These are phyloP conservation scores for Obelidium mucronatum DNA, from an alignment of 192 early-diverging fungal genomes.

Conservation along the genomic window DNA sequence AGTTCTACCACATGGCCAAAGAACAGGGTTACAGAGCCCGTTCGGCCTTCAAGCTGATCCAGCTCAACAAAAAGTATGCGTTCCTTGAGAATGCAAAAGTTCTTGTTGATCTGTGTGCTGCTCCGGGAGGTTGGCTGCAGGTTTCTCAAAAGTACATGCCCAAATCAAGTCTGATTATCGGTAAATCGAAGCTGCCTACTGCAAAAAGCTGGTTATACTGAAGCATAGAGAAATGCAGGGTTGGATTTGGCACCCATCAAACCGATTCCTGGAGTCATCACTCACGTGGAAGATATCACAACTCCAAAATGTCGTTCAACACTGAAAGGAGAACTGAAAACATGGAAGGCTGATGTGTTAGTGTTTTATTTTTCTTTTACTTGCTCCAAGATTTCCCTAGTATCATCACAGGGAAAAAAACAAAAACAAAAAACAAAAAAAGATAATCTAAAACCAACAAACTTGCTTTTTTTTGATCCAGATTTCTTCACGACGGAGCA, in stretches of 20 bases:
- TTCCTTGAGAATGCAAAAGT: constrained; percentile 89
- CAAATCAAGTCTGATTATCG: constrained; percentile 90
- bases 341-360: constrained; percentile 98
- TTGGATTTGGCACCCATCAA: constrained; percentile 97
- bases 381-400: constrained; percentile 7
- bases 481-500: constrained; percentile 97
- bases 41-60: constrained; percentile 99
- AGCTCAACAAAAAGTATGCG: constrained; percentile 99
- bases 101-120: constrained; percentile 97
- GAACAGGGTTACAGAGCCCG: constrained; percentile 99
- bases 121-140: constrained; percentile 98
- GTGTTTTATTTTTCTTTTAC: constrained; percentile 10
- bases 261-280: constrained; percentile 94
- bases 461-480: constrained; percentile 28
- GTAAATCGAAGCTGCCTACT: constrained; percentile 31
- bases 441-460: background rate
- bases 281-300: constrained; percentile 96
- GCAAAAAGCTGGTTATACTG: background rate
- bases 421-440: too few species aligned
- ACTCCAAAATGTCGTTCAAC: constrained; percentile 90
- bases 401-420: background rate
- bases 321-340: constrained; percentile 90
- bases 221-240: constrained; percentile 46
- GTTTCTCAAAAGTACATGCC: constrained; percentile 99
- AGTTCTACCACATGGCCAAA: constrained; percentile 99